Base-by-base conservation (phyloP, 306 rosid genomes). In the Astragalus membranaceus region DNA sequence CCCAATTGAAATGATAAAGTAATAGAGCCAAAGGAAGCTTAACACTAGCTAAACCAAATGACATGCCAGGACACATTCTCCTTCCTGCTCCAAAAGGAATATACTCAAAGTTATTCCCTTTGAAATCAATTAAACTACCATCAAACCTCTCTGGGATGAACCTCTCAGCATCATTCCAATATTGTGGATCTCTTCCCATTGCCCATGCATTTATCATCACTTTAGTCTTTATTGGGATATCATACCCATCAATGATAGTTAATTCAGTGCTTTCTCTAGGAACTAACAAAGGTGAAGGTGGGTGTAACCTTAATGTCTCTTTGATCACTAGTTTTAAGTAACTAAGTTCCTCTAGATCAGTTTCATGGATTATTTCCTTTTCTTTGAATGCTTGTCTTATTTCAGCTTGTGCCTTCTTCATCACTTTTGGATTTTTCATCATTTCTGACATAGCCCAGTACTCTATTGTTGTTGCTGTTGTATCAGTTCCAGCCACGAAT, bases 171-270 rank as follows among this genome's bases (percentile, higher is more conserved):
- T 53, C 64, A 53, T 0, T 0, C 74, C 64, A 68, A 53, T 39
- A 53, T 53, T 47, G 6, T 0, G 78, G 67, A 46, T 80, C 85
- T 65, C 85, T 80, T 8, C 68, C 81, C 35, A 80, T 14, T 52
- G 78, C 81, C 78, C 81, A 80, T 5, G 78, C 84, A 29, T 81
- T 76, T 3, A 81, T 20, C 0, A 81, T 59, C 64, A 81, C 79
- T 67, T 67, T 67, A 6, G 85, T 76, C 39, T 66, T 60, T 0
- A 26, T 3, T 0, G 81, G 69, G 44, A 81, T 71, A 0, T 52
- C 64, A 47, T 72, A 76, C 5, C 76, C 85, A 11, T 41, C 73
- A 16, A 70, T 70, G 26, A 8, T 58, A 35, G 68, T 44, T 29
- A 0, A 4, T n/a, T 71, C 26, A 5, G 10, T 10, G 49, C 76